Evolutionary conservation across 176 grass and related monocot genomes (phyloP).

Genomic region (Bolboschoenus planiculmis): DNA sequence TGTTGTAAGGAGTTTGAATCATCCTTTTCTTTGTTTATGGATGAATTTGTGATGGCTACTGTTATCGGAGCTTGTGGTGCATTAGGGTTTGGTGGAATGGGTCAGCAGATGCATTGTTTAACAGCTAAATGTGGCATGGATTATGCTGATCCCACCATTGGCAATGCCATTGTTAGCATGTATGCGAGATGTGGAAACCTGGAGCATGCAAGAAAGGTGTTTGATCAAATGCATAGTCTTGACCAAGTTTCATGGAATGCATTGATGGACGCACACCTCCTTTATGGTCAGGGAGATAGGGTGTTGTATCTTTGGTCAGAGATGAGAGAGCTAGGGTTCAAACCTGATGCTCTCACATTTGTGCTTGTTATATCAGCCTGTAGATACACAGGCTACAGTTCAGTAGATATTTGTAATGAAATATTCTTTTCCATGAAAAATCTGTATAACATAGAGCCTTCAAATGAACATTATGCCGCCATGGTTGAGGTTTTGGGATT

Average conservation of each 20-base stretch:
- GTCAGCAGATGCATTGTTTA: conserved; percentile 38
- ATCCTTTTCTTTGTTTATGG: conserved; percentile 14
- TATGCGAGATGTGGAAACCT: conserved; percentile 33
- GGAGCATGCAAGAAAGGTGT: conserved; percentile 22
- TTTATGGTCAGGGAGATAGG: conserved; percentile 26
- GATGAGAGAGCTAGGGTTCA: conserved; percentile 25
- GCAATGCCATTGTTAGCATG: conserved; percentile 32
- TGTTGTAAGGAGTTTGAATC: neutral
- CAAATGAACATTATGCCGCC: conserved; percentile 34
- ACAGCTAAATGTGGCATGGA: conserved; percentile 28
- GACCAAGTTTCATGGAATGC: conserved; percentile 37
- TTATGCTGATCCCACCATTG: conserved; percentile 21
- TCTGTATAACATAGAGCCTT: conserved; percentile 33
- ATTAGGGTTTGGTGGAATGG: conserved; percentile 35
- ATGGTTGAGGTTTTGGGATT: conserved; percentile 38
- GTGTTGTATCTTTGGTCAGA: conserved; percentile 29
- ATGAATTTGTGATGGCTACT: conserved; percentile 33
- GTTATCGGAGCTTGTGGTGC: conserved; percentile 31
- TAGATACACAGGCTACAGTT: conserved; percentile 28
- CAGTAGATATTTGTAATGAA: neutral
- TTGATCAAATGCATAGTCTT: conserved; percentile 23
- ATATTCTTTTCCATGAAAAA: conserved; percentile 34
- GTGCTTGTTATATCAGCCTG: conserved; percentile 34
- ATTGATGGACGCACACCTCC: conserved; percentile 31
- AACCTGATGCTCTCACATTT: conserved; percentile 25